These are phyloP conservation scores for Tylopilus subfusipes DNA, from an alignment of 768 basidiomycete species.

Conservation along the genomic window DNA sequence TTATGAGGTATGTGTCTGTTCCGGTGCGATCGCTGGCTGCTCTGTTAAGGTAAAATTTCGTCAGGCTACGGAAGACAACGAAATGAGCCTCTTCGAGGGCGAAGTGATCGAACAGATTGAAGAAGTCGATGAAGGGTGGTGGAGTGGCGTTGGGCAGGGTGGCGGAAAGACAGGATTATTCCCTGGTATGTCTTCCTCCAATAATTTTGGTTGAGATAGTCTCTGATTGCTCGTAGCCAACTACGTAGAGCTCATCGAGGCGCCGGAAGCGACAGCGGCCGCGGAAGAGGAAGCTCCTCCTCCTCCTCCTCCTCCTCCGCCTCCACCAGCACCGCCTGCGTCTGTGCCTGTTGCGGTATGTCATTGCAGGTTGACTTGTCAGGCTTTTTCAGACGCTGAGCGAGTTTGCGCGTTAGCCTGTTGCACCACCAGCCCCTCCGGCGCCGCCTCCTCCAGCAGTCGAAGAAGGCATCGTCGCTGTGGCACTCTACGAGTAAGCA, in stretches of 20 bases:
- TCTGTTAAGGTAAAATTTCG: background rate
- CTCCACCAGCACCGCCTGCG: slow-evolving; percentile 37
- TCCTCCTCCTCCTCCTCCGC: slow-evolving; percentile 57
- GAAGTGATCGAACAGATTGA: slow-evolving; percentile 81
- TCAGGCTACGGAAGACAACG: slow-evolving; percentile 81
- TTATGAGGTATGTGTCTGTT: slow-evolving; percentile 53
- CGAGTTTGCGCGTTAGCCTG: slow-evolving; percentile 25
- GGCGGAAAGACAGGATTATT: slow-evolving; percentile 76
- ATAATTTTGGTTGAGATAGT: background rate
- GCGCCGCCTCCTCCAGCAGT: slow-evolving; percentile 48
- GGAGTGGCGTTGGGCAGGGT: slow-evolving; percentile 69
- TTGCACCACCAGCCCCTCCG: slow-evolving; percentile 31
- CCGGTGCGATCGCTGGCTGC: background rate
- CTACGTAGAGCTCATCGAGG: slow-evolving; percentile 77
- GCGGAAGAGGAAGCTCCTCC: slow-evolving; percentile 45
- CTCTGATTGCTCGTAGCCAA: slow-evolving; percentile 49
- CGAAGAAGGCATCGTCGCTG: slow-evolving; percentile 58
- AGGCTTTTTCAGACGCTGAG: background rate
- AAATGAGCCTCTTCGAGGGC: slow-evolving; percentile 76
- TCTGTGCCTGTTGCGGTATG: slow-evolving; percentile 40
- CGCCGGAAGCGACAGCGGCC: slow-evolving; percentile 36
- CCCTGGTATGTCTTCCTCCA: slow-evolving; percentile 55
- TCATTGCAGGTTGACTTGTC: background rate
- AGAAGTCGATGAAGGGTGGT: slow-evolving; percentile 89
- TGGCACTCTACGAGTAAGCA: slow-evolving; percentile 71